Evolutionary conservation across 148 eudicot species (phyloP).

Genomic region (Rhododendron simsii): DNA sequence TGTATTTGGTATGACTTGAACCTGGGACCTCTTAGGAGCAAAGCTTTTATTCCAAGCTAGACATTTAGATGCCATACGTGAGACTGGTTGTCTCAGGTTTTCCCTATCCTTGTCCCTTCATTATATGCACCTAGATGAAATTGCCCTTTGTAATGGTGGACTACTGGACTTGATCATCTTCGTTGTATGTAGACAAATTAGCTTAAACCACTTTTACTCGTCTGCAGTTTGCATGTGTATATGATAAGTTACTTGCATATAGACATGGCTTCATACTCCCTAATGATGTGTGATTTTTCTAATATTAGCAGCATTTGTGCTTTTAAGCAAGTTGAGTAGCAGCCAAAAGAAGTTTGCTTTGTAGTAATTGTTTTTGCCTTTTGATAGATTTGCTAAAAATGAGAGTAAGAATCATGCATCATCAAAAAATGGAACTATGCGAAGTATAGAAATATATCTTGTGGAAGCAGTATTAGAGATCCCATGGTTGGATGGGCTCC

Average conservation of each 20-base stretch:
- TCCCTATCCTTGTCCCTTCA: neutral
- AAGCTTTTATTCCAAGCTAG: neutral
- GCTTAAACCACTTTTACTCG: neutral
- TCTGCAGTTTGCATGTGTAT: neutral
- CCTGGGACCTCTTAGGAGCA: neutral
- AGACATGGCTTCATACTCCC: no score
- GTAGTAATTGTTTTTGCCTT: no score
- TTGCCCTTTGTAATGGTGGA: neutral
- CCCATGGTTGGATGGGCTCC: no score
- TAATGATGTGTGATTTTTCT: no score
- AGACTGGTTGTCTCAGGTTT: neutral
- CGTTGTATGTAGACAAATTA: neutral
- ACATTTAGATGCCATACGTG: neutral
- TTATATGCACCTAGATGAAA: neutral
- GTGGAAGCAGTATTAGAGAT: no score
- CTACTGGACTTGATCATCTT: neutral
- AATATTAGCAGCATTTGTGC: no score
- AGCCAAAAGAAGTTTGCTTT: no score
- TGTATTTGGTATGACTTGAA: neutral
- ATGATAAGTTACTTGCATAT: neutral
- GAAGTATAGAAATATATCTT: no score
- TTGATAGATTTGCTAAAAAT: no score
- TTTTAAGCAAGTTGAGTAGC: no score
- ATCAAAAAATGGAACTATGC: no score
- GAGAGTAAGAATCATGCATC: no score